Base-by-base conservation (phyloP, 2,329 filamentous ascomycete species). In the Dactylellina haptotyla region DNA sequence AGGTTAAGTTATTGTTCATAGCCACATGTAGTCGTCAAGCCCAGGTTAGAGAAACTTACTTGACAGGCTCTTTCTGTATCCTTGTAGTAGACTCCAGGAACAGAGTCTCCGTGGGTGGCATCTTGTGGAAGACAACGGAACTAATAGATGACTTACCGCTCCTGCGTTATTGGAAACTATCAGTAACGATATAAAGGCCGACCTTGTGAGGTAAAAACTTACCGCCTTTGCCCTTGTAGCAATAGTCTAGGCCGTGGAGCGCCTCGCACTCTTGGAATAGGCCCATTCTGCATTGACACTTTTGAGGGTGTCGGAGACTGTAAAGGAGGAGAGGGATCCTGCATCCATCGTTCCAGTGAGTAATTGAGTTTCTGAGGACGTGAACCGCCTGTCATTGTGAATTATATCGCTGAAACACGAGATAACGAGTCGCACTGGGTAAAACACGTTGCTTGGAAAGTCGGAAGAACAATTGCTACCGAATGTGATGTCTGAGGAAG, bases 61-160 rank as follows among this genome's bases (percentile, higher is more conserved):
- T 92, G 85, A 98, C 93, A 2, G 91, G 92, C 77, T 97, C 93
- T 80, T 96, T 97, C 79, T 97, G 93, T 75, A 98, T 96, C 30
- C 91, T 87, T 8, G 93, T 93, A 2, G 95, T 99, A 0, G 95
- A 96, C 81, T 98, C 95, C 16, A 99, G 86, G 79, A 97, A 99
- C 14, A 99, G 83, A 0, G 95, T 98, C 83, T 99, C 96, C 77
- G 91, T 96, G 1, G 95, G 93, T 2, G 94, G 92, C 79, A 98
- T 89, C 81, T 99, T 99, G 82, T 98, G 93, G 79, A 99, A 98
- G n/a, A 99, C 94, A 51, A 99, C 96, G 79, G 93, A 98, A 25
- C 93, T 95, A 80, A 99, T 98, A 4, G 95, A 99, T 0, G 95
- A 98, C 81, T 99, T 99, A 73, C 95, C 95, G 80, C 93, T 97